These are phyloP conservation scores for Colletotrichum viniferum DNA, from an alignment of 2,329 filamentous ascomycete genomes.

Conservation along the genomic window DNA sequence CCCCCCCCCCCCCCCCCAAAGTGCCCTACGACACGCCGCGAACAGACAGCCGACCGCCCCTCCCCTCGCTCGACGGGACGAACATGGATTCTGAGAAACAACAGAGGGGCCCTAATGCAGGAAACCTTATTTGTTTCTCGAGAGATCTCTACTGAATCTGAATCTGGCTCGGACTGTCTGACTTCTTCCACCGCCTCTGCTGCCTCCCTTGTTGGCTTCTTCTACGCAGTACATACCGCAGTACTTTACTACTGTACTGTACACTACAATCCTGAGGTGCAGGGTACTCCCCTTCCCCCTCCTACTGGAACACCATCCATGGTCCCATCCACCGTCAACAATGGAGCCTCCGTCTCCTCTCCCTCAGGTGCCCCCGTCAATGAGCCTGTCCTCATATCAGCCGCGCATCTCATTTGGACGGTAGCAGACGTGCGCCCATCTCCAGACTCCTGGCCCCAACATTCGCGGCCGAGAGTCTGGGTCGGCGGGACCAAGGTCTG, in stretches of 20 bases:
- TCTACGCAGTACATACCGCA: neutral
- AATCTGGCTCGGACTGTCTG: constrained; percentile 10
- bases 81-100: constrained; percentile 20
- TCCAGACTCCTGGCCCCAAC: neutral
- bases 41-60: constrained; percentile 10
- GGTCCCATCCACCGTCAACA: neutral
- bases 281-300: neutral
- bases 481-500: neutral
- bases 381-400: neutral
- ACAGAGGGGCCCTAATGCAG: constrained; percentile 16
- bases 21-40: neutral
- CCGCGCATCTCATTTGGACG: neutral
- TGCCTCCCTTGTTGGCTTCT: neutral
- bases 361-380: constrained; percentile 4
- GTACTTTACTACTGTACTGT: no score
- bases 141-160: constrained; percentile 10
- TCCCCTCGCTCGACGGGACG: constrained; percentile 5
- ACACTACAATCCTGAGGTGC: neutral
- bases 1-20: neutral
- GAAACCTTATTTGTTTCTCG: constrained; percentile 22
- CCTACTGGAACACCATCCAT: neutral
- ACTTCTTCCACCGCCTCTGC: neutral
- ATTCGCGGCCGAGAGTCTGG: neutral
- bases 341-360: neutral
- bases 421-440: neutral